phyloP scores from a whole-genome alignment of 1,139 yeast species.

The Candida sanyaensis region DNA sequence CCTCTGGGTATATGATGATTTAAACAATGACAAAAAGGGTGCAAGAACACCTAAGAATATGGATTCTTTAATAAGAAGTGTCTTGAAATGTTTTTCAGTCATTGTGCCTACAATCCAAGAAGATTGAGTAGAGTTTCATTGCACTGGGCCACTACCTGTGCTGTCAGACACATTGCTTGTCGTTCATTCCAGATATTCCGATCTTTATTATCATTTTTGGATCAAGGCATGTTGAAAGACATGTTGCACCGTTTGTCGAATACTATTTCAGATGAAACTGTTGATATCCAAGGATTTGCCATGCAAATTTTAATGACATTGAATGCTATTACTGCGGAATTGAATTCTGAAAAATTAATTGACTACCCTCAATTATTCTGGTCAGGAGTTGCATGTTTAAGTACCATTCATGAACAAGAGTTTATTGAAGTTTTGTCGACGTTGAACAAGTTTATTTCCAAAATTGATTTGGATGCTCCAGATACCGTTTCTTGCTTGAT shows the following conservation, averaged over 20 bases:
- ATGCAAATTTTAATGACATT: slow-evolving; percentile 97
- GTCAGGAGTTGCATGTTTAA: slow-evolving; percentile 92
- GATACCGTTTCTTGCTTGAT: slow-evolving; percentile 83
- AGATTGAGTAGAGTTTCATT: slow-evolving; percentile 81
- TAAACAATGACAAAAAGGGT: slow-evolving; percentile 74
- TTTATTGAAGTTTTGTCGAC: slow-evolving; percentile 85
- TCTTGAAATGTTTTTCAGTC: slow-evolving; percentile 58
- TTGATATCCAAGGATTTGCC: slow-evolving; percentile 94
- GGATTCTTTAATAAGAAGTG: slow-evolving; percentile 73
- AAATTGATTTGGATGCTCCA: slow-evolving; percentile 82
- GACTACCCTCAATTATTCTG: slow-evolving; percentile 94
- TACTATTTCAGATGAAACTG: slow-evolving; percentile 85
- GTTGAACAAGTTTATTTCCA: slow-evolving; percentile 77
- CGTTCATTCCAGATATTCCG: slow-evolving; percentile 93
- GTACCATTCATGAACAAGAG: slow-evolving; percentile 90
- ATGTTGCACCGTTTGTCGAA: slow-evolving; percentile 92
- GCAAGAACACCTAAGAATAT: slow-evolving; percentile 87
- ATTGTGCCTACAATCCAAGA: slow-evolving; percentile 58
- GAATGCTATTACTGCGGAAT: slow-evolving; percentile 86
- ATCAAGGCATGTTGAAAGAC: slow-evolving; percentile 87
- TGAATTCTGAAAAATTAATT: slow-evolving; percentile 74
- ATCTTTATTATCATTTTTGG: slow-evolving; percentile 74
- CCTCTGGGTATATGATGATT: slow-evolving; percentile 87
- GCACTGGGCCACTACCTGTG: slow-evolving; percentile 96
- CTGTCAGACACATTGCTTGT: slow-evolving; percentile 96